phyloP scores from a whole-genome alignment of 2,329 filamentous ascomycete species.

The Colletotrichum sp. region DNA sequence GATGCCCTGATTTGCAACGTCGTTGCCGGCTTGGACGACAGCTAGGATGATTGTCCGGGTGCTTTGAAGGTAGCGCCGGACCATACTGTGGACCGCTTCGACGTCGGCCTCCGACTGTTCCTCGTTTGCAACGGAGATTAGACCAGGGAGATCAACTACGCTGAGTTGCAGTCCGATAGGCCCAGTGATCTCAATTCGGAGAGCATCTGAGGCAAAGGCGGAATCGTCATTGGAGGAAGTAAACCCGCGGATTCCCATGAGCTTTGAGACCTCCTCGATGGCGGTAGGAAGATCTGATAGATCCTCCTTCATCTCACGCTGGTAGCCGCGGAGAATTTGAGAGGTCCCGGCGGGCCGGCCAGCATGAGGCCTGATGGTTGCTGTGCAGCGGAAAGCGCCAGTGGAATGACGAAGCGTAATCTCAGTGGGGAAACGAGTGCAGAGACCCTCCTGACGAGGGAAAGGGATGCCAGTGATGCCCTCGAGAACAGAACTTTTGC shows the following conservation, averaged over 20 bases:
- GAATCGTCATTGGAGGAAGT: constrained; percentile 17
- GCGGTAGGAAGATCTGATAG: background rate
- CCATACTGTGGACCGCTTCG: constrained; percentile 37
- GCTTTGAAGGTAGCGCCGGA: constrained; percentile 43
- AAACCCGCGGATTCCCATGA: constrained; percentile 10
- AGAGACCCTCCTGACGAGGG: constrained; percentile 54
- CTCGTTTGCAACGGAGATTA: constrained; percentile 41
- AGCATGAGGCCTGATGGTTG: constrained; percentile 3
- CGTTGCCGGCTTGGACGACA: constrained; percentile 45
- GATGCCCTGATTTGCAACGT: constrained; percentile 38
- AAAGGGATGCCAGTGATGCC: constrained; percentile 61
- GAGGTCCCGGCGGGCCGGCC: background rate
- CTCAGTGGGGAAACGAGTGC: constrained; percentile 62
- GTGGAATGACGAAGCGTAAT: constrained; percentile 47
- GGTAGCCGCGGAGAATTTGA: background rate
- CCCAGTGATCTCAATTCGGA: constrained; percentile 28
- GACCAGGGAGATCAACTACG: constrained; percentile 52
- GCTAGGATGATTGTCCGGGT: constrained; percentile 49
- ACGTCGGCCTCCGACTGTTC: constrained; percentile 36
- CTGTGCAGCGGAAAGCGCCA: background rate
- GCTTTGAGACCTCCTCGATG: constrained; percentile 14
- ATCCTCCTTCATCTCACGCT: constrained; percentile 10
- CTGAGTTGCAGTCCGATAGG: constrained; percentile 40
- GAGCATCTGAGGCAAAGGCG: constrained; percentile 21
- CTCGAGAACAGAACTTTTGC: constrained; percentile 64